A percentile compares a stretch with the other conserved stretches of the same genome.
These are phyloP conservation scores for Debaryomycetaceae sp. DNA, from an alignment of 1,139 yeast species.

Conservation along the genomic window DNA sequence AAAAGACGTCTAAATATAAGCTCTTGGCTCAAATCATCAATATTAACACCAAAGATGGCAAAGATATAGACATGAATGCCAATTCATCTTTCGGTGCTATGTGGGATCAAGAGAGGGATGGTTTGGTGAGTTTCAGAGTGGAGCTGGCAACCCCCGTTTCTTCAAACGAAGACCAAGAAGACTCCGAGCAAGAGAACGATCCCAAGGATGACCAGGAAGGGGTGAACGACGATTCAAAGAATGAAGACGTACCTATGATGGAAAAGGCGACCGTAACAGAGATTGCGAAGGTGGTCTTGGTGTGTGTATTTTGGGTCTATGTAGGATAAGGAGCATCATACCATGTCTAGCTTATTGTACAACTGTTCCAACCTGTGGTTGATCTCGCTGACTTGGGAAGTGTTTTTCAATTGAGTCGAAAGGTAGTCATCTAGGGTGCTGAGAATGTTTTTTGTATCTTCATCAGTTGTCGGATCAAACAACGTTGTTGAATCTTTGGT, in stretches of 20 bases:
- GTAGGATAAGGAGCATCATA: conserved; percentile 13
- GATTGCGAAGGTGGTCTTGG: conserved; percentile 6
- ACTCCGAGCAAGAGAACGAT: background rate
- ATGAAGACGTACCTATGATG: background rate
- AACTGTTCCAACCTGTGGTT: conserved; percentile 26
- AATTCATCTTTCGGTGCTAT: conserved; percentile 30
- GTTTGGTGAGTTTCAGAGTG: conserved; percentile 24
- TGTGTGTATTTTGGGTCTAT: conserved; percentile 32
- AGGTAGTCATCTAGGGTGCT: conserved; percentile 16
- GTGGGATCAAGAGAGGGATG: conserved; percentile 41
- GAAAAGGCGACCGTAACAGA: conserved; percentile 2
- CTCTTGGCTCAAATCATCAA: conserved; percentile 29
- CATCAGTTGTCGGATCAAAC: conserved; percentile 26
- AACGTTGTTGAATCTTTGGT: conserved; percentile 1
- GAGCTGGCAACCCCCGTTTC: conserved; percentile 2
- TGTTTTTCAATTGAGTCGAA: conserved; percentile 14
- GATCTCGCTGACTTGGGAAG: conserved; percentile 17
- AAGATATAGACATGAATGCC: conserved; percentile 16
- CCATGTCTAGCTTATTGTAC: conserved; percentile 22
- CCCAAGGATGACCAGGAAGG: background rate
- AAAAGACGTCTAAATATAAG: conserved; percentile 37
- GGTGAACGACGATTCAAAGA: background rate
- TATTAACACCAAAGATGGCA: conserved; percentile 12
- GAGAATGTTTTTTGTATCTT: conserved; percentile 20
- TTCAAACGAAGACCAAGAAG: conserved; percentile 3